phyloP scores from a whole-genome alignment of 768 basidiomycete species.

The Leccinum subtestaceum region DNA sequence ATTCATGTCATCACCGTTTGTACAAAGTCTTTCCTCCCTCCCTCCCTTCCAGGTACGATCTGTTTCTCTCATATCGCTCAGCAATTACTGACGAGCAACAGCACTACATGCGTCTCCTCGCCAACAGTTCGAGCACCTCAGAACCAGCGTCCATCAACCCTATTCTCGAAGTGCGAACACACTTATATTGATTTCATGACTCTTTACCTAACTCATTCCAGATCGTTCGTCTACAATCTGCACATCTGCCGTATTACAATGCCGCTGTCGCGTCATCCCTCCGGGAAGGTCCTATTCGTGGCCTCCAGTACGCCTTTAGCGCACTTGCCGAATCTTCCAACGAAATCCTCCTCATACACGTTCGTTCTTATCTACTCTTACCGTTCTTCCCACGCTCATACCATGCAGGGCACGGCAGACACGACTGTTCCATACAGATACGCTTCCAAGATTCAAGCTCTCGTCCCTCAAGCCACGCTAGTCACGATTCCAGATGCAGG shows the following conservation, averaged over 20 bases:
- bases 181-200: neutral
- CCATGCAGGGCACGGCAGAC: slow-evolving; percentile 32
- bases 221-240: slow-evolving; percentile 77
- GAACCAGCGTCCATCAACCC: slow-evolving; percentile 28
- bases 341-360: slow-evolving; percentile 64
- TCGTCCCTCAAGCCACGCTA: slow-evolving; percentile 30
- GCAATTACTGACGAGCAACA: slow-evolving; percentile 16
- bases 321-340: slow-evolving; percentile 46
- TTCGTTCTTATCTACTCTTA: slow-evolving; percentile 24
- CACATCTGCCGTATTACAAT: slow-evolving; percentile 72
- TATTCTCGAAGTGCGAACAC: slow-evolving; percentile 41
- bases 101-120: slow-evolving; percentile 54
- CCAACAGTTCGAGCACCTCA: slow-evolving; percentile 31
- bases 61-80: neutral
- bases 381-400: neutral
- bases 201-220: slow-evolving; percentile 21
- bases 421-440: slow-evolving; percentile 35
- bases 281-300: slow-evolving; percentile 69
- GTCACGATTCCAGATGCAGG: slow-evolving; percentile 30
- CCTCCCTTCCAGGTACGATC: slow-evolving; percentile 54
- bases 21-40: slow-evolving; percentile 66
- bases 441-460: slow-evolving; percentile 27
- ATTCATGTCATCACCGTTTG: slow-evolving; percentile 73
- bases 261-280: slow-evolving; percentile 74
- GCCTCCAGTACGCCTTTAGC: slow-evolving; percentile 52